A percentile compares a stretch with the other conserved stretches of the same genome.
Evolutionary conservation across 495 filamentous ascomycete genomes (phyloP).

Genomic region (Cudoniella acicularis): DNA sequence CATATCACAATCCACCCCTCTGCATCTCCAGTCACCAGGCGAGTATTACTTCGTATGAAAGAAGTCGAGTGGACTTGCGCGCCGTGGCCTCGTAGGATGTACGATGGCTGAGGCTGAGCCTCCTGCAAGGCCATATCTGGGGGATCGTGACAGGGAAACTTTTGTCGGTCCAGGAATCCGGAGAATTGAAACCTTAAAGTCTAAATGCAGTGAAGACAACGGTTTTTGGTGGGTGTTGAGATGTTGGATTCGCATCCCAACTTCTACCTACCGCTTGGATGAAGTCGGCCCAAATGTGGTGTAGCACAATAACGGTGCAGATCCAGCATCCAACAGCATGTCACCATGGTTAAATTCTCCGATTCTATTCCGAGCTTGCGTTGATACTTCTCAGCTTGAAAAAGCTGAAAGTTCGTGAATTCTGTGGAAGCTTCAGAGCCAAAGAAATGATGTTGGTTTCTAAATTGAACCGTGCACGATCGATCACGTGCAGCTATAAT

Average conservation of each 20-base stretch:
- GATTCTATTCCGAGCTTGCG: neutral
- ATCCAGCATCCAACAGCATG: neutral
- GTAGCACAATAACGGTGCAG: neutral
- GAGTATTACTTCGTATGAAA: constrained; percentile 68
- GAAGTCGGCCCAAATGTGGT: neutral
- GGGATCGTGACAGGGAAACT: neutral
- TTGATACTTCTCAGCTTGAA: neutral
- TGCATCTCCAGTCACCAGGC: constrained; percentile 82
- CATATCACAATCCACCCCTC: constrained; percentile 87
- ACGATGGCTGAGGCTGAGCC: constrained; percentile 32
- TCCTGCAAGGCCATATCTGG: constrained; percentile 18
- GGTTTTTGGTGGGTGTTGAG: too few relatives aligned
- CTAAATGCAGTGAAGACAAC: neutral
- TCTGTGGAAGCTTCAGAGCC: neutral
- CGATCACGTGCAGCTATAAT: neutral
- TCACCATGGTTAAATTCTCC: neutral
- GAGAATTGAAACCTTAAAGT: neutral
- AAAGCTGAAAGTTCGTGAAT: neutral
- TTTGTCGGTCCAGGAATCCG: neutral
- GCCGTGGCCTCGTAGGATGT: constrained; percentile 84
- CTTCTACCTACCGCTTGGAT: neutral
- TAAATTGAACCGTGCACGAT: neutral
- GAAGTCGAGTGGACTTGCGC: constrained; percentile 74
- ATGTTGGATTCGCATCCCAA: neutral
- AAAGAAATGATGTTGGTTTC: neutral